These are phyloP conservation scores for Trichosanthes cucumerina DNA, from an alignment of 306 rosid genomes.

Conservation along the genomic window DNA sequence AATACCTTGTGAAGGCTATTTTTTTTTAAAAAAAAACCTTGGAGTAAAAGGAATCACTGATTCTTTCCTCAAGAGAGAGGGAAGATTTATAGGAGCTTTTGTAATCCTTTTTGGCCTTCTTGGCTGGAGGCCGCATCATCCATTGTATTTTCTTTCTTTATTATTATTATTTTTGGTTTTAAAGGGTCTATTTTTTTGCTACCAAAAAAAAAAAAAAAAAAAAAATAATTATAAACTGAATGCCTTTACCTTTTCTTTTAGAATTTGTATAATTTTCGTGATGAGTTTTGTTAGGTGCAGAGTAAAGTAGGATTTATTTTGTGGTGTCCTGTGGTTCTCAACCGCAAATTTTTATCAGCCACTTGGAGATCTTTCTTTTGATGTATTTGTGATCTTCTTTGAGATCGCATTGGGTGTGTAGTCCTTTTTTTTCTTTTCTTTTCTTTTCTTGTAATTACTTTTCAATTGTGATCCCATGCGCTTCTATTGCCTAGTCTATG, in stretches of 20 bases:
- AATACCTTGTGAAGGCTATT: not conserved
- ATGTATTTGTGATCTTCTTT: not conserved
- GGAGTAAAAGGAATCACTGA: not conserved
- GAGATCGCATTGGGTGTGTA: not conserved
- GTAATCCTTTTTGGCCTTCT: not conserved
- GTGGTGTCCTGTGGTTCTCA: not conserved
- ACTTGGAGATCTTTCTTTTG: not conserved
- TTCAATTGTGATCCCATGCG: not conserved
- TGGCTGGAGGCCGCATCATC: not conserved
- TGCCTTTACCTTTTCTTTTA: not conserved
- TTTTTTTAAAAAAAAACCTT: not conserved
- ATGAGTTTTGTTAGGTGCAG: not conserved
- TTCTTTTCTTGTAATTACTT: not conserved
- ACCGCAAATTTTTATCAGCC: not conserved
- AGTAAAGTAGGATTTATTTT: not conserved
- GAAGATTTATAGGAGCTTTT: not conserved
- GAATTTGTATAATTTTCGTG: not conserved
- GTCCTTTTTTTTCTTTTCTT: not conserved
- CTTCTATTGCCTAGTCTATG: not conserved
- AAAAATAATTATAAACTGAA: not conserved
- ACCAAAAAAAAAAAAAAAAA: not conserved
- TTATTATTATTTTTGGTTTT: not conserved
- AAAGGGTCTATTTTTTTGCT: not conserved
- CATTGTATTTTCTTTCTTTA: not conserved
- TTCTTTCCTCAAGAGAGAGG: not conserved